These are phyloP conservation scores for Paracoccidioides lutzii DNA, from an alignment of 2,329 filamentous ascomycete species.

Conservation along the genomic window DNA sequence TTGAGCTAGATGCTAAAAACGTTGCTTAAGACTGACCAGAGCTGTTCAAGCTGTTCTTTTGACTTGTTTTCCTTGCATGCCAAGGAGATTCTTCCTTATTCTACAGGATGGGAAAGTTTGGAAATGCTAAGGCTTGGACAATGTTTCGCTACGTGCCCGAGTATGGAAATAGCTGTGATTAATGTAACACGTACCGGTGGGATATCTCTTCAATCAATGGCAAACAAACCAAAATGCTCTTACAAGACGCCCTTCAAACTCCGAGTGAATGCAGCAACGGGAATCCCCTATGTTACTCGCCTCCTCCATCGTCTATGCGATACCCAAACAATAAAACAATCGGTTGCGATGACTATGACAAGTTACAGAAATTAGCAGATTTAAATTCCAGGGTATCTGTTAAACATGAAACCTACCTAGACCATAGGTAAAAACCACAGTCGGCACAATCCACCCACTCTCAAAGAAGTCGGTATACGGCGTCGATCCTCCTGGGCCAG, in stretches of 20 bases:
- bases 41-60: too few species aligned
- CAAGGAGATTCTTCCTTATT: too few species aligned
- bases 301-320: neutral
- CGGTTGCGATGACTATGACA: neutral
- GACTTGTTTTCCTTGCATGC: too few species aligned
- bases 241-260: too few species aligned
- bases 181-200: too few species aligned
- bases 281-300: neutral
- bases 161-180: too few species aligned
- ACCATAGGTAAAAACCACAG: constrained; percentile 5
- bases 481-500: neutral
- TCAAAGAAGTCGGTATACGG: neutral
- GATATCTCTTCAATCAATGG: neutral
- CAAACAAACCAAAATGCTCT: neutral
- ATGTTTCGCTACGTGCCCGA: too few species aligned
- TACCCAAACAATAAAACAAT: neutral
- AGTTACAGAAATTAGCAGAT: neutral
- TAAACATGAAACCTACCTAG: neutral
- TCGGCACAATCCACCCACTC: constrained; percentile 8
- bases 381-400: neutral
- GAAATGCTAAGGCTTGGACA: too few species aligned
- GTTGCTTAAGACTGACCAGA: too few species aligned
- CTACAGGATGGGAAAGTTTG: too few species aligned
- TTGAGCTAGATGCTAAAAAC: too few species aligned
- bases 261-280: too few species aligned